Conservation (phyloP, 164 flowering plant genomes). For the Akebia trifoliata region DNA sequence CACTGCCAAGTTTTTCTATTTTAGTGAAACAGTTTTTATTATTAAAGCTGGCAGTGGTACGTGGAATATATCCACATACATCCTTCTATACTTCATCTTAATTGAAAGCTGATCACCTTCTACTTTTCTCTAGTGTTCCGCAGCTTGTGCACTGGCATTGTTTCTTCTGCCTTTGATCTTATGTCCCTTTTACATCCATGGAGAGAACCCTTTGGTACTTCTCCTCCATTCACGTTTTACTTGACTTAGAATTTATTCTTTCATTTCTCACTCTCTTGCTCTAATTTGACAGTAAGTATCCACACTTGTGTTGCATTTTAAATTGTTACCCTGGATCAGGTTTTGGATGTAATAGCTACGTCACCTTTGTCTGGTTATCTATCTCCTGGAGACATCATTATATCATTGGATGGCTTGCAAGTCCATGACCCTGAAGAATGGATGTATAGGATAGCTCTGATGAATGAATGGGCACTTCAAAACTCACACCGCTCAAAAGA, state of each 20-base stretch:
- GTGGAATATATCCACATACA: background rate
- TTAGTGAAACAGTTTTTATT: background rate
- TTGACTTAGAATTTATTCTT: background rate
- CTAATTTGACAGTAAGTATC: background rate
- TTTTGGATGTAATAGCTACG: constrained; percentile 47
- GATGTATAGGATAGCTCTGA: constrained; percentile 34
- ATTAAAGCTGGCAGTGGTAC: background rate
- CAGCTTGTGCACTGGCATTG: constrained; percentile 61
- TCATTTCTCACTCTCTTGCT: background rate
- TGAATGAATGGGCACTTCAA: constrained; percentile 25
- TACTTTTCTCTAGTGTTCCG: constrained; percentile 47
- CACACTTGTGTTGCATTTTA: background rate
- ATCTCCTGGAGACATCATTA: constrained; percentile 61
- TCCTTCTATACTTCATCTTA: background rate
- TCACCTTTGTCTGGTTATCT: constrained; percentile 65
- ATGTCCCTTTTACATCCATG: constrained; percentile 63
- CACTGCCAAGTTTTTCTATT: background rate
- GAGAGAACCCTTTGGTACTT: constrained; percentile 62
- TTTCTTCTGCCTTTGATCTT: constrained; percentile 58
- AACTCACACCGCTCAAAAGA: constrained; percentile 16
- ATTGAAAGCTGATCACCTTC: constrained; percentile 7
- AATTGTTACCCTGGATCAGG: constrained; percentile 32
- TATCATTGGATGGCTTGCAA: constrained; percentile 57
- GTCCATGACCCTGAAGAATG: constrained; percentile 52
- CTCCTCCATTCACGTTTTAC: background rate